phyloP scores from a whole-genome alignment of 2,329 filamentous ascomycete species.

The Alternaria sp. region DNA sequence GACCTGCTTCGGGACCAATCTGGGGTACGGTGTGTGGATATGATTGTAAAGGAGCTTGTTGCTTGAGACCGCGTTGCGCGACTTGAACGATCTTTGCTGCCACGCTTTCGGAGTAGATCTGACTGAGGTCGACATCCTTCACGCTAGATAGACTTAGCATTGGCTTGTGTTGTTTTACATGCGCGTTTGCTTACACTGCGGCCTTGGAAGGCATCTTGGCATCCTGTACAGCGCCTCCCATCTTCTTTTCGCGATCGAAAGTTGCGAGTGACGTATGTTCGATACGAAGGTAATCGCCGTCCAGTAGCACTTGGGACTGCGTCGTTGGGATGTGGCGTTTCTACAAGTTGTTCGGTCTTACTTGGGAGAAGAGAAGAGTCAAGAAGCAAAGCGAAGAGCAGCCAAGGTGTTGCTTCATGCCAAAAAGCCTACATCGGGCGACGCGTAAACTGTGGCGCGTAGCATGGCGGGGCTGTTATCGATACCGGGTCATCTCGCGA shows the following conservation, averaged over 20 bases:
- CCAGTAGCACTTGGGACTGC: background rate
- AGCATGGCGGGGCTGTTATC: conserved; percentile 16
- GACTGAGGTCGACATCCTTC: conserved; percentile 33
- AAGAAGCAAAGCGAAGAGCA: background rate
- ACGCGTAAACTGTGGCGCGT: conserved; percentile 3
- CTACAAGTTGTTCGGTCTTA: background rate
- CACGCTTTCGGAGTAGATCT: conserved; percentile 39
- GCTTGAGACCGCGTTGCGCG: conserved; percentile 35
- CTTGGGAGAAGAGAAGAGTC: background rate
- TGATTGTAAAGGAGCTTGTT: conserved; percentile 34
- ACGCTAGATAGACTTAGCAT: conserved; percentile 15
- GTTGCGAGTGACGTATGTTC: background rate
- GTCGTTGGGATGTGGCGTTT: background rate
- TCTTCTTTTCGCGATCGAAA: background rate
- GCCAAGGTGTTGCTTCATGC: conserved; percentile 1
- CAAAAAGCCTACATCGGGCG: background rate
- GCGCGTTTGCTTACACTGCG: conserved; percentile 12
- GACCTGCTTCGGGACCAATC: conserved; percentile 25
- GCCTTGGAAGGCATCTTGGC: background rate
- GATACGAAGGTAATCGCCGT: background rate
- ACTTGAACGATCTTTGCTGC: conserved; percentile 43
- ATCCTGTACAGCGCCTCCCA: conserved; percentile 5
- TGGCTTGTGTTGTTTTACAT: background rate
- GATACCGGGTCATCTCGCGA: conserved; percentile 28
- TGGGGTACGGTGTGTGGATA: conserved; percentile 46